Evolutionary conservation across 140 eudicot species (phyloP), one percentile per base, ranked within the genome.

Genomic region (Flaveria floridana): DNA sequence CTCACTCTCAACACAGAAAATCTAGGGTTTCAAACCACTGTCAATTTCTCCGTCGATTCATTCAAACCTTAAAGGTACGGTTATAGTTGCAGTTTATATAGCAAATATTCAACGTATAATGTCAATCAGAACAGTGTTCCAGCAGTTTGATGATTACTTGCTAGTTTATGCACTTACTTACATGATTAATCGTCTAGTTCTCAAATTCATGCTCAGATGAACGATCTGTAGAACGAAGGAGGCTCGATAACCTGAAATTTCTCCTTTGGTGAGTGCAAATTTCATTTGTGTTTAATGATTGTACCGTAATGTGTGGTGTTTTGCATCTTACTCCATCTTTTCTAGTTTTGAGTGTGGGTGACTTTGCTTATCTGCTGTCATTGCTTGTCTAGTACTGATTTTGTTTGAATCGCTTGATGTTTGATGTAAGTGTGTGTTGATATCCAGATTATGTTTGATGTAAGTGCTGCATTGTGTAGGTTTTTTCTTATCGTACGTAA

Each of bases 1-100:
- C 83, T 76, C 79, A 65, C 74, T 71, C 79, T 72, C 52, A 62
- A 76, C 70, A 72, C 79, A 77, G 64, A 82, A 77, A 76, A 82
- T 82, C 71, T 82, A 82, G 85, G 85, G 85, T 82, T 82, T 65
- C 79, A 77, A 82, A 65, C 71, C 73, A 73, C 65, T 9, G 65
- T 77, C 76, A 70, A 68, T 67, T 76, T 73, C 76, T 66, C 63
- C 47, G 61, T 62, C 66, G 61, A 70, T 53, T 64, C 41, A 48
- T 65, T 48, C 48, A 82, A 71, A 55, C 62, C 50, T 66, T 48
- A 28, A 72, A 58, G 82, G 82, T 82, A 76, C 67, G 79, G 37
- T 18, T 28, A 7, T 3, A 8, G 71, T 61, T 59, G 6, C 64
- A 71, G 19, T 15, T 61, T n/a, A 65, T 71, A 26, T 55, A 73